Base-by-base conservation (phyloP, 495 filamentous ascomycete genomes). In the Pyronema omphalodes region DNA sequence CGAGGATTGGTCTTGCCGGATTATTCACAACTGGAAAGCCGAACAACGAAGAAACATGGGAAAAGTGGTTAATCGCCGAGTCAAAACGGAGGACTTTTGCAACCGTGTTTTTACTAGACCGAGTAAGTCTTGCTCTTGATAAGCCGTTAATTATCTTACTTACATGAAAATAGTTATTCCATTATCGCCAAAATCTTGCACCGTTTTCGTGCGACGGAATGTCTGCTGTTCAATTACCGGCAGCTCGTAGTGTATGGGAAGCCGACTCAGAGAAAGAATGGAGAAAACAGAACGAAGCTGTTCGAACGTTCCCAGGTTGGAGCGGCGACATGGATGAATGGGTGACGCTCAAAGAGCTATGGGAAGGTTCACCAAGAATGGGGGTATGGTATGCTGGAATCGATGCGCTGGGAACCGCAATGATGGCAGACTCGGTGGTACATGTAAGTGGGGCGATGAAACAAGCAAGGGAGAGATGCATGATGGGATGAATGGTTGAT, bases 1-100 rank as follows among this genome's bases (percentile, higher is more conserved):
- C 58, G 55, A 23, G 60, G 47, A 17, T 62, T 29, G 50, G 60
- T 14, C 33, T 58, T 9, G 40, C 44, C 5, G 52, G 59, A 1
- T 37, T 63, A 29, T 51, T 63, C 51, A 45, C 58, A 15, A 52
- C 40, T 33, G 59, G 58, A 39, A 54, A 62, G 14, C 17, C 36
- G 6, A 52, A 57, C 56, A 59, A 7, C 55, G 55, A 11, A 37
- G 47, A 34, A 12, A 36, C 37, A 15, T 63, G 60, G 60, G 59
- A 63, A 14, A 56, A 62, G 45, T 63, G 60, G 60, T 35, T 63
- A 17, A 14, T 63, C n/a, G 52, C 54, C 17, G 60, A 63, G 43
- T 62, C 58, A 18, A 63, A 63, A 15, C 60, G 60, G 14, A 59
- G 60, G 59, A 50, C 47, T 4, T 50, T 50, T 19, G 29, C 36